Base-by-base conservation (phyloP, 2,329 filamentous ascomycete species). In the Epichloe festucae region DNA sequence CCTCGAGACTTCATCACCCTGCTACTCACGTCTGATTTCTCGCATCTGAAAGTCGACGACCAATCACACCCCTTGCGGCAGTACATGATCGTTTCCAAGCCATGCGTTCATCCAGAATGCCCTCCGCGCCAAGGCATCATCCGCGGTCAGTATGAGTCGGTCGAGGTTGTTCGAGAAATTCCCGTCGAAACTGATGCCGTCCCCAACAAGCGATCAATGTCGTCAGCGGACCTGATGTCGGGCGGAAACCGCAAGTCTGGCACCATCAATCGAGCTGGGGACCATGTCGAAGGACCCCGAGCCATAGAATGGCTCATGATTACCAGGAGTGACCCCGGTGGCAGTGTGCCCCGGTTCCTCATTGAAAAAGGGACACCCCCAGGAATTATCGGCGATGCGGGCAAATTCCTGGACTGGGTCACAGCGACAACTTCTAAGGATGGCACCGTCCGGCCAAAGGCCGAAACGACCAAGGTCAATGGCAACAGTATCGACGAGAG, bases 291-390 rank as follows among this genome's bases (percentile, higher is more conserved):
- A 67, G 31, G 39, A 2, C 47, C 51, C 5, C 48, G 50, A 35
- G 67, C 72, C 27, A 64, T 95, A 2, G 89, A 95, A 65, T 95
- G 89, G 89, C 78, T 93, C 54, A 95, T 95, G 89, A 81, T 95
- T 17, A 95, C 89, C 1, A 77, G 89, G 47, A 91, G 86, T 64
- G 89, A 95, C 59, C 89, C 89, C 3, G 89, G 89, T 11, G 89
- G 89, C 49, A 91, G 82, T 53, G 89, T 95, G 17, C 89, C 89
- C 1, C 78, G 87, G 14, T 95, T 93, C 68, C 83, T 95, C 76
- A 87, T 95, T n/a, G 89, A 95, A 61, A 82, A 87, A 63, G 87
- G 86, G 34, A 95, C 89, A 0, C 89, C 89, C 89, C 81, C 77
- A 11, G 87, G 87, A 38, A 93, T 95, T 59, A 77, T 88, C 27